These are phyloP conservation scores for Lactarius trivialis DNA, from an alignment of 768 basidiomycete genomes.

Conservation along the genomic window DNA sequence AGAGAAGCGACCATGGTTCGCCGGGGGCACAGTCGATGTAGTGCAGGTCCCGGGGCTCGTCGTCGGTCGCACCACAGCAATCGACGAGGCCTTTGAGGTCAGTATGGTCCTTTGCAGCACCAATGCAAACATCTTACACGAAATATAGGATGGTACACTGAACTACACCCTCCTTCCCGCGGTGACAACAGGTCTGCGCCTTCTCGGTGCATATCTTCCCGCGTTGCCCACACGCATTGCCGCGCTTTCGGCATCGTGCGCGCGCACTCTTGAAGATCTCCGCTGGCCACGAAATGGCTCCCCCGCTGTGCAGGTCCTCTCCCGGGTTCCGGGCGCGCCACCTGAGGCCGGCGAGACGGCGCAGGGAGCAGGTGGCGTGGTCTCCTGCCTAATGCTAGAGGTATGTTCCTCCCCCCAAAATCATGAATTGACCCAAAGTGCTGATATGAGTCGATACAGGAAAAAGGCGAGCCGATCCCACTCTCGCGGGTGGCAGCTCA, in stretches of 20 bases:
- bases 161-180: constrained; percentile 74
- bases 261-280: constrained; percentile 46
- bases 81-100: constrained; percentile 78
- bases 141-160: constrained; percentile 72
- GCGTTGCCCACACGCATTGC: constrained; percentile 73
- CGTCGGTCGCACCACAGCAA: constrained; percentile 50
- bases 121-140: constrained; percentile 1
- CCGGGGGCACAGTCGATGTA: constrained; percentile 75
- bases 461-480: constrained; percentile 27
- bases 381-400: constrained; percentile 18
- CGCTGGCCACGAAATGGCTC: constrained; percentile 50
- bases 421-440: too few species aligned
- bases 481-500: constrained; percentile 48
- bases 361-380: constrained; percentile 18
- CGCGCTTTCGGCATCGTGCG: constrained; percentile 57
- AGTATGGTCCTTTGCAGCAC: constrained; percentile 16
- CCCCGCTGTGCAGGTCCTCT: constrained; percentile 65
- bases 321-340: constrained; percentile 40
- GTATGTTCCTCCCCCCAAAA: constrained; percentile 3
- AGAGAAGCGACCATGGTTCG: constrained; percentile 65
- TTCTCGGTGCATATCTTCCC: constrained; percentile 71
- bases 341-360: constrained; percentile 10
- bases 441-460: constrained; percentile 2
- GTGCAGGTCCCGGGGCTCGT: constrained; percentile 76
- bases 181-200: constrained; percentile 71